Percentiles rank a stretch among this genome's conserved stretches.
Evolutionary conservation across 75 land plant species (phyloP).

Genomic region (Selaginella tamariscina): DNA sequence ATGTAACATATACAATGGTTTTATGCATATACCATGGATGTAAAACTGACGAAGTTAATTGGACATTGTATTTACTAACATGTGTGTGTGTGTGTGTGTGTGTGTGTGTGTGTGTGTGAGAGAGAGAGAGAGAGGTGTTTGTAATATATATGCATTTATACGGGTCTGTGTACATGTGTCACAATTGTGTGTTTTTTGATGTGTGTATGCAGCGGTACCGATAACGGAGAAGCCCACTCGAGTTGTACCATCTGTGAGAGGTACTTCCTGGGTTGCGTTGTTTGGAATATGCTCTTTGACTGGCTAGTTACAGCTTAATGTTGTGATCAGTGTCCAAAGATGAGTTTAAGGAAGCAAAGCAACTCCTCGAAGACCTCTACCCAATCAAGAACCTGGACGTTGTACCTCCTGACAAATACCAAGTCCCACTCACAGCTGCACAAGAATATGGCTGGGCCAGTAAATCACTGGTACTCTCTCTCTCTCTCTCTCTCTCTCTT

Average conservation of each 20-base stretch:
- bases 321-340: constrained; percentile 20
- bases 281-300: not conserved
- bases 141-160: too few species aligned
- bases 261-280: too few species aligned
- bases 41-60: too few species aligned
- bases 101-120: too few species aligned
- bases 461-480: constrained; percentile 21
- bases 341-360: constrained; percentile 22
- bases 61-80: too few species aligned
- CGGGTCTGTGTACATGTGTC: not conserved
- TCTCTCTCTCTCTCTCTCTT: not conserved
- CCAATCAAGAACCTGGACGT: constrained; percentile 20
- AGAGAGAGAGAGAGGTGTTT: too few species aligned
- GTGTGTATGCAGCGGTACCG: not conserved
- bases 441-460: constrained; percentile 33
- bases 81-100: too few species aligned
- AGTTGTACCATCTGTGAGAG: not conserved
- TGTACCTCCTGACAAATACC: constrained; percentile 28
- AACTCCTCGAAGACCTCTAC: constrained; percentile 17
- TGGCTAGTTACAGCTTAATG: not conserved
- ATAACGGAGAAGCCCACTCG: not conserved
- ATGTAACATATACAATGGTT: too few species aligned
- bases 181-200: not conserved
- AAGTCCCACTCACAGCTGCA: constrained; percentile 23
- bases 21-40: too few species aligned